Evolutionary conservation across 306 rosid genomes (phyloP).

Genomic region (Clitoria ternatea): DNA sequence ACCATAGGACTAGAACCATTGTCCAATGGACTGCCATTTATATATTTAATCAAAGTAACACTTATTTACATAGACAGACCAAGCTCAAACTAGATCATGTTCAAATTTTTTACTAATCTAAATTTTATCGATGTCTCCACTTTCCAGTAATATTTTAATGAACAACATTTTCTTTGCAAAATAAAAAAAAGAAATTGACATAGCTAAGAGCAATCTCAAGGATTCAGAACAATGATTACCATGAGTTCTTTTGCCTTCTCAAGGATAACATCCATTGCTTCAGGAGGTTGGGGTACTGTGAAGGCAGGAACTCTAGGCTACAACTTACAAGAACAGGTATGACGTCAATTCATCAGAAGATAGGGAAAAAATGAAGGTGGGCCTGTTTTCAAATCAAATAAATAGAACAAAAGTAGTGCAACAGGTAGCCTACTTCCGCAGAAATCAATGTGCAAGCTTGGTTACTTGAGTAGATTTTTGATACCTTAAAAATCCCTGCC

Average conservation of each 20-base stretch:
- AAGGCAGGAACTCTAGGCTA: slow-evolving; percentile 83
- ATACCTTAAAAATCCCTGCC: slow-evolving; percentile 81
- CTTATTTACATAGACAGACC: background rate
- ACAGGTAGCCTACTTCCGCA: slow-evolving; percentile 22
- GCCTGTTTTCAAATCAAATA: slow-evolving; percentile 23
- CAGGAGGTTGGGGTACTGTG: slow-evolving; percentile 67
- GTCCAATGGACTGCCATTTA: background rate
- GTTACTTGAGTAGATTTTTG: slow-evolving; percentile 14
- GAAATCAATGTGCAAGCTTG: slow-evolving; percentile 25
- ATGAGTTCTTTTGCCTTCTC: slow-evolving; percentile 48
- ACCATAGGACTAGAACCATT: background rate
- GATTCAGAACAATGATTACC: slow-evolving; percentile 45
- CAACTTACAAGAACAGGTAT: slow-evolving; percentile 58
- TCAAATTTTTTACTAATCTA: slow-evolving; percentile 3
- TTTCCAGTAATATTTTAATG: background rate
- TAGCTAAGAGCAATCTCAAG: background rate
- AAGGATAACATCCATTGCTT: slow-evolving; percentile 72
- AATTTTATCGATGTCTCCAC: background rate
- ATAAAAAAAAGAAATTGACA: background rate
- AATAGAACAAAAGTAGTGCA: slow-evolving; percentile 27
- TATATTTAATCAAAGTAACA: background rate
- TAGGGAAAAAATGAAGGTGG: slow-evolving; percentile 23
- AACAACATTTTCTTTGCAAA: background rate
- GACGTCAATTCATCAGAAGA: slow-evolving; percentile 50
- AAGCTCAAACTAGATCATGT: slow-evolving; percentile 7